Evolutionary conservation across 139 green algal species (phyloP).

Genomic region (Volvox africanus): DNA sequence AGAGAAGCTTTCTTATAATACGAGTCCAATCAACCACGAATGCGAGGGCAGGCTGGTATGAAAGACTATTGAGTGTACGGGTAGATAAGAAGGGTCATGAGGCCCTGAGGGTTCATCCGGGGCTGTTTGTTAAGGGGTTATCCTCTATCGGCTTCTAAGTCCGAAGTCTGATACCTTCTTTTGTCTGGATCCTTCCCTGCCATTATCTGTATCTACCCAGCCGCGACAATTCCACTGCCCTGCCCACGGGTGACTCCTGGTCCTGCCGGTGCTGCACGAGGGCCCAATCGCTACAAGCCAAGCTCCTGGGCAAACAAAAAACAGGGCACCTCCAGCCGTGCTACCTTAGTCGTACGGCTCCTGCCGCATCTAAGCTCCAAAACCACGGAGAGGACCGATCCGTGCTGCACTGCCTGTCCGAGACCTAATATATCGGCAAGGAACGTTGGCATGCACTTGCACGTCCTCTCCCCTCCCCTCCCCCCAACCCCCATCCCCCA

Average conservation of each 20-base stretch:
- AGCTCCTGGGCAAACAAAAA: not conserved
- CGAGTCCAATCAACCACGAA: no score
- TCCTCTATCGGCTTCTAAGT: not conserved
- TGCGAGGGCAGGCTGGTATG: not conserved
- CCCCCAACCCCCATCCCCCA: not conserved
- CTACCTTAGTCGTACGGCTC: not conserved
- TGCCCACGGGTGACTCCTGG: no score
- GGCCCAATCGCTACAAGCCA: not conserved
- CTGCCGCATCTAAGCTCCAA: not conserved
- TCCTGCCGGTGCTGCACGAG: not conserved
- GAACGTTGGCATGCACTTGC: not conserved
- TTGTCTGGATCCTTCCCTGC: not conserved
- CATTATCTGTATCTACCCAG: not conserved
- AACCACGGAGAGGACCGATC: not conserved
- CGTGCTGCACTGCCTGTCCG: not conserved
- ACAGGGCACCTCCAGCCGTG: not conserved
- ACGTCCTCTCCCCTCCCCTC: no score
- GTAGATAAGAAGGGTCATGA: not conserved
- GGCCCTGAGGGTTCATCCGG: not conserved
- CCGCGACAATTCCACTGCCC: not conserved
- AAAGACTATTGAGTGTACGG: not conserved
- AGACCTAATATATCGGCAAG: no score
- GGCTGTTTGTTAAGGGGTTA: not conserved
- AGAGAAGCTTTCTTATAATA: no score
- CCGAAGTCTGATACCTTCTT: slow-evolving; percentile 28